Evolutionary conservation across 345 rosid species (phyloP), one percentile per base, ranked within the genome.

Genomic region (Citrus unshiu): DNA sequence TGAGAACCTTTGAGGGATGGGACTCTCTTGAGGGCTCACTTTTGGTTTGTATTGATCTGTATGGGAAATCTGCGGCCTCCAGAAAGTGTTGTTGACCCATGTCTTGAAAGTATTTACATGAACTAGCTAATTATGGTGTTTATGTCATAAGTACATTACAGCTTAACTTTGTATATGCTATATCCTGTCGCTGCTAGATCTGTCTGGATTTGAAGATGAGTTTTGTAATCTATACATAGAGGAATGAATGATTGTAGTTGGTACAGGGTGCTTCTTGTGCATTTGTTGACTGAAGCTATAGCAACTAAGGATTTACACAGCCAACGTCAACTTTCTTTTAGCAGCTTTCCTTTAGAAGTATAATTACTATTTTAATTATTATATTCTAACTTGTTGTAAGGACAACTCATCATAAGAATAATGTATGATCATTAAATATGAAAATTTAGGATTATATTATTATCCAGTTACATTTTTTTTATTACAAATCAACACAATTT

Each of bases 141-240:
- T 24, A 59, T 37, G 56, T 68, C 27, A 29, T 27, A 27, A 14
- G 14, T 72, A 35, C 35, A 21, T 68, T 56, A 27, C 56, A 61
- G 68, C 63, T 22, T 63, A 19, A 70, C 75, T 49, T 62, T 80
- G 83, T 80, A 77, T 13, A 80, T 77, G 74, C 70, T 73, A 25
- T 64, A 9, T 8, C 3, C 60, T 58, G 34, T 34, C 61, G 9
- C n/a, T 46, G 65, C 77, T 22, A 22, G 67, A 61, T 68, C 56
- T 30, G 10, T 80, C 58, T 60, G 37, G 74, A 66, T 21, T 80
- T 84, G 40, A 64, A 29, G 34, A 37, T 37, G 10, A 63, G 62
- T 74, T 78, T 69, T 82, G 81, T 82, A 78, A 68, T 73, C 5
- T 72, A 21, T 46, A 35, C 37, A 72, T 57, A 37, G 39, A 35